Conservation (phyloP, 2,329 filamentous ascomycete genomes). For the Colletotrichum liriopes region DNA sequence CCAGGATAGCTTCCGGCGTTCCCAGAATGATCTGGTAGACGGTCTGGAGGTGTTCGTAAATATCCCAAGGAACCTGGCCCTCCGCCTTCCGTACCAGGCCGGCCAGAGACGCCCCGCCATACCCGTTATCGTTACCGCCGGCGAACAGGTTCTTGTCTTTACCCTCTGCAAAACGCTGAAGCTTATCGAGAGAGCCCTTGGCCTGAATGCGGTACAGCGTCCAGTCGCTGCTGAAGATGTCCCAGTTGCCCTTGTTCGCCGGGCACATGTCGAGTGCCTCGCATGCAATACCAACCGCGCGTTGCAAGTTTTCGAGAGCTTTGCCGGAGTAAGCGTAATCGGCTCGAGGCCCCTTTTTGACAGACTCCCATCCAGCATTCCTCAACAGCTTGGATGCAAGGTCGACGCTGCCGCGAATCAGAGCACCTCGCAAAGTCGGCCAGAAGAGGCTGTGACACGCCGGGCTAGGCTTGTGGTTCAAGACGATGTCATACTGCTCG, state of each 20-base stretch:
- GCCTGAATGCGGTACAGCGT: slow-evolving; percentile 85
- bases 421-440: slow-evolving; percentile 82
- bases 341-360: slow-evolving; percentile 77
- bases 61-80: slow-evolving; percentile 89
- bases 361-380: slow-evolving; percentile 84
- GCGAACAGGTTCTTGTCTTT: slow-evolving; percentile 64
- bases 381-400: slow-evolving; percentile 79
- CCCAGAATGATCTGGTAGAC: slow-evolving; percentile 88
- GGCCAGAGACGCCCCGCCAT: slow-evolving; percentile 68
- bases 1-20: slow-evolving; percentile 80
- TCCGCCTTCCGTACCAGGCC: slow-evolving; percentile 83
- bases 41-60: slow-evolving; percentile 87
- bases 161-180: slow-evolving; percentile 86
- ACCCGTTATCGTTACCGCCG: slow-evolving; percentile 51
- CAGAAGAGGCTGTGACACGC: slow-evolving; percentile 86
- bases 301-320: slow-evolving; percentile 84
- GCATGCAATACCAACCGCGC: slow-evolving; percentile 78
- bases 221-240: slow-evolving; percentile 87
- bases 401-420: slow-evolving; percentile 82
- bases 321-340: slow-evolving; percentile 77
- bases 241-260: slow-evolving; percentile 80
- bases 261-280: slow-evolving; percentile 83
- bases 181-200: slow-evolving; percentile 76
- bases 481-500: slow-evolving; percentile 77
- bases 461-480: slow-evolving; percentile 78